Base-by-base conservation (phyloP, 73 alveolate genomes). In the Paramecium pentaurelia region DNA sequence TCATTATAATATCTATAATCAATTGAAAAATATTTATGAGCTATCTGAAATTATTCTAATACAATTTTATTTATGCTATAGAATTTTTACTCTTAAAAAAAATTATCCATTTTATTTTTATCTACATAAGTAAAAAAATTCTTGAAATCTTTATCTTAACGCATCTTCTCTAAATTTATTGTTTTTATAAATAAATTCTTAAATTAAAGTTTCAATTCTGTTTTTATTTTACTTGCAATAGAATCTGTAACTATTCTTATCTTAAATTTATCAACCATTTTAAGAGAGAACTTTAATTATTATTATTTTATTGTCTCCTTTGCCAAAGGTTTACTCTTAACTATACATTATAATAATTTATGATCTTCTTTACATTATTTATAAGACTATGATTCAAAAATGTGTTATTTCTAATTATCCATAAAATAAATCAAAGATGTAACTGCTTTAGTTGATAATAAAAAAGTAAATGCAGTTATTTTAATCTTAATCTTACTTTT, bases 171-270 rank as follows among this genome's bases (percentile, higher is more conserved):
- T 73, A 73, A 73, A 37, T 40, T 40, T 12, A 73, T 20, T 5
- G 87, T 73, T 36, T 32, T 10, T 9, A 73, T 20, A 14, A 40
- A 38, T 10, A 40, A 12, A 30, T 73, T 37, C 9, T 73, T 18
- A n/a, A 73, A n/a, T 36, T 73, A 14, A n/a, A 73, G 12, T 40
- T 73, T 80, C 27, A 80, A 44, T 22, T 80, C 71, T 22, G 91
- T 80, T 49, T 36, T 80, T 45, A 27, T 42, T 25, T 32, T 47
- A 27, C 18, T 49, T 44, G 71, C 45, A 3, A 80, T 27, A 8
- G 47, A 80, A 80, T 80, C 91, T 6, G 91, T 40, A 1, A 80
- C 47, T 32, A 80, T 80, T 36, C 47, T 8, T n/a, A 80, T 80
- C 3, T 80, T 80, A 16, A 80, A 47, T 27, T 49, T 45, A 2